Percentiles rank a stretch among this genome's conserved stretches.
phyloP scores from a whole-genome alignment of 1,284 basidiomycete genomes.

The Cryptococcus sp. region DNA sequence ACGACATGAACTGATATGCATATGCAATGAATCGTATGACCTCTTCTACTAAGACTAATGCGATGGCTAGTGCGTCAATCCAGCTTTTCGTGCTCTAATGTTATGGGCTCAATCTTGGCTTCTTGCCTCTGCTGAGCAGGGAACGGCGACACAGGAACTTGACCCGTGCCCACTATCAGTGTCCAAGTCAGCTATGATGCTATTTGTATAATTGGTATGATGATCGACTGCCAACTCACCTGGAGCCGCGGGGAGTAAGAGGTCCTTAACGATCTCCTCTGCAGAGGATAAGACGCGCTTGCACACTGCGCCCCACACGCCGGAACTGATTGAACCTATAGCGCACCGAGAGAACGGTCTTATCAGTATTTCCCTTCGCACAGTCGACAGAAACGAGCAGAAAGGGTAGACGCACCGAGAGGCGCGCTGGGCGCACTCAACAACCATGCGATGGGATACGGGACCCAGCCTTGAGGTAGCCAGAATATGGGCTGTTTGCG shows the following conservation, averaged over 20 bases:
- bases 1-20: neutral
- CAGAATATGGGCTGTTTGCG: slow-evolving; percentile 85
- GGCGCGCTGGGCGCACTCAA: slow-evolving; percentile 57
- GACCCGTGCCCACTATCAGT: slow-evolving; percentile 4
- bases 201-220: neutral
- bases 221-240: slow-evolving; percentile 17
- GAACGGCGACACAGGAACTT: slow-evolving; percentile 15
- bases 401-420: slow-evolving; percentile 32
- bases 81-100: slow-evolving; percentile 38
- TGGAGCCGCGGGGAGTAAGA: slow-evolving; percentile 18
- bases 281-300: slow-evolving; percentile 70
- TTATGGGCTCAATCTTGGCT: slow-evolving; percentile 38
- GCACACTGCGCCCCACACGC: slow-evolving; percentile 88
- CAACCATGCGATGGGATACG: slow-evolving; percentile 76
- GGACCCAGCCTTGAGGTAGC: slow-evolving; percentile 81
- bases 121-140: slow-evolving; percentile 11
- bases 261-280: slow-evolving; percentile 68
- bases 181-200: slow-evolving; percentile 5
- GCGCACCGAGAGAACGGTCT: neutral
- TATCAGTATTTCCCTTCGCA: neutral
- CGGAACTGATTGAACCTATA: slow-evolving; percentile 80
- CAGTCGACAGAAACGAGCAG: no score
- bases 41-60: neutral
- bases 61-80: slow-evolving; percentile 20
- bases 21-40: neutral